Base-by-base conservation (phyloP, 164 flowering plant species). In the Tetracentron sinense region DNA sequence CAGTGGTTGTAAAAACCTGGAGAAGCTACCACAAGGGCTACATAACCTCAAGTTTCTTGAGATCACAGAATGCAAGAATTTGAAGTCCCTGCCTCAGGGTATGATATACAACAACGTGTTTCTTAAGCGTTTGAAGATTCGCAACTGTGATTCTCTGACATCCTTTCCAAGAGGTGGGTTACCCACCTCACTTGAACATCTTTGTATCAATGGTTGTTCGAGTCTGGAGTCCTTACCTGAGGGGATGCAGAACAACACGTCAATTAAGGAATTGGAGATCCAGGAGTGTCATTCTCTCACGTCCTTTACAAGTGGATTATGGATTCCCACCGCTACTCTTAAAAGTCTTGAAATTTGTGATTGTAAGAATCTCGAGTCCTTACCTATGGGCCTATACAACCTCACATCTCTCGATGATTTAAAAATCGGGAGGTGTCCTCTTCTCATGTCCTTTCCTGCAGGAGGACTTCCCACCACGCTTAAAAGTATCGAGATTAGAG, bases 51-150 rank as follows among this genome's bases (percentile, higher is more conserved):
- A 16, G 15, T 10, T 38, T 38, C 44, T 38, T 8, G 14, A 8
- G 14, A 38, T 38, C 44, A 10, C 5, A 10, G 14, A 38, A 1
- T 38, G 44, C 14, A 12, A 12, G 14, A 16, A 12, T 38, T 3
- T 38, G 8, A 38, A 1, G 1, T 38, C 8, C 44, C 14, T 8
- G 8, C 7, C 4, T 8, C 15, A 38, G 14, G 44, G 14, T 12
- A 12, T 19, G 67, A 35, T 62, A 31, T 31, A 46, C 42, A 54
- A 35, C 28, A 52, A n/a, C 54, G 10, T 44, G 16, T 55, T 42
- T 42, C 62, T 68, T 26, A 48, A 55, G 25, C 56, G 20, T n/a
- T 48, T 66, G 59, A 67, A 71, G 59, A 56, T 71, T 17, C 25
- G 51, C 21, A 54, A 51, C 7, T 71, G 74, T 42, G 21, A 42